Conservation (phyloP, 768 basidiomycete genomes). For the Tricholoma terreum region DNA sequence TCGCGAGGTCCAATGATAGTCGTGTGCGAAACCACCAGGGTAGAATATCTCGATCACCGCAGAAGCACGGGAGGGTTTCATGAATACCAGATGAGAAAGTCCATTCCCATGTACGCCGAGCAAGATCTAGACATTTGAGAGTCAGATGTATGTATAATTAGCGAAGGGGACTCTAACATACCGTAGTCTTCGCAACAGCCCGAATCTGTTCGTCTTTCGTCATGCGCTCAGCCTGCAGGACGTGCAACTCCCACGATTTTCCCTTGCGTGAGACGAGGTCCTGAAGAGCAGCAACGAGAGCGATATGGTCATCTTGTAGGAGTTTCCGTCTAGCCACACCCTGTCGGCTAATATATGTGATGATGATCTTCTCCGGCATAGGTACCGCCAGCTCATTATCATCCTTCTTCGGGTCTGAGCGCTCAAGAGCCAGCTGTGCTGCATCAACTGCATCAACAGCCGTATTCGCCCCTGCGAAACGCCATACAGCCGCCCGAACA, state of each 20-base stretch:
- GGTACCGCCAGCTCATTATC: slow-evolving; percentile 29
- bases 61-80: slow-evolving; percentile 71
- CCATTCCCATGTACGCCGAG: slow-evolving; percentile 80
- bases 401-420: slow-evolving; percentile 8
- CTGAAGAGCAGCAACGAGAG: slow-evolving; percentile 49
- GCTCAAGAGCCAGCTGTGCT: background rate
- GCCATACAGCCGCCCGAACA: slow-evolving; percentile 60
- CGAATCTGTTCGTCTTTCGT: slow-evolving; percentile 74
- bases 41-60: slow-evolving; percentile 86
- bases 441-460: background rate
- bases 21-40: slow-evolving; percentile 78
- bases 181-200: slow-evolving; percentile 65
- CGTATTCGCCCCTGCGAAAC: slow-evolving; percentile 54
- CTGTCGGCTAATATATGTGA: slow-evolving; percentile 76
- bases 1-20: slow-evolving; percentile 80
- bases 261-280: slow-evolving; percentile 43
- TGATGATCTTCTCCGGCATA: slow-evolving; percentile 50
- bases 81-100: slow-evolving; percentile 80
- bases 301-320: slow-evolving; percentile 51
- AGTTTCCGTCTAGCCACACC: slow-evolving; percentile 48
- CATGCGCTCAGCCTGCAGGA: slow-evolving; percentile 62
- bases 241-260: slow-evolving; percentile 55
- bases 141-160: background rate
- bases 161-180: slow-evolving; percentile 29
- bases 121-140: slow-evolving; percentile 44